A percentile compares a stretch with the other conserved stretches of the same genome.
These are phyloP conservation scores for Mariannaea elegans DNA, from an alignment of 2,329 filamentous ascomycete genomes.

Conservation along the genomic window DNA sequence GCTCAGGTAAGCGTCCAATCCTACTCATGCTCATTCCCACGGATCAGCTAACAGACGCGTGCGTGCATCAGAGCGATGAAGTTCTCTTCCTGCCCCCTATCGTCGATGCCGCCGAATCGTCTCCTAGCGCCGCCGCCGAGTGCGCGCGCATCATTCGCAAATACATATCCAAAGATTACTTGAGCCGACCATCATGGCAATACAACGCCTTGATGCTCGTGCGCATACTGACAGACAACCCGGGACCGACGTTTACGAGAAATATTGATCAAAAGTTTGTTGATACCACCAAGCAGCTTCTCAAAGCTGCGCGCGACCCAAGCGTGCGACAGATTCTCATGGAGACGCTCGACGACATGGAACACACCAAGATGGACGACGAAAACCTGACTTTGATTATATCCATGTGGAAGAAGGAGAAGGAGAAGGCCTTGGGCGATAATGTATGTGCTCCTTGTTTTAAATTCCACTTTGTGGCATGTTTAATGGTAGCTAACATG, in stretches of 20 bases:
- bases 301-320: slow-evolving; percentile 75
- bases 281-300: slow-evolving; percentile 75
- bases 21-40: background rate
- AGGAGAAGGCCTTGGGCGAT: slow-evolving; percentile 68
- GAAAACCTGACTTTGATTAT: slow-evolving; percentile 76
- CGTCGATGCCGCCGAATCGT: slow-evolving; percentile 94
- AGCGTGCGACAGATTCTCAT: slow-evolving; percentile 86
- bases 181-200: slow-evolving; percentile 73
- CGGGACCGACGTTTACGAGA: slow-evolving; percentile 87
- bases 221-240: slow-evolving; percentile 91
- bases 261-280: slow-evolving; percentile 89
- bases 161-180: slow-evolving; percentile 79
- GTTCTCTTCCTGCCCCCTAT: slow-evolving; percentile 92
- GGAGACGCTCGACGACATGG: slow-evolving; percentile 84
- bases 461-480: too few relatives aligned
- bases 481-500: slow-evolving; percentile 22
- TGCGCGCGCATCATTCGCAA: slow-evolving; percentile 84
- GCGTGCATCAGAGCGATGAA: slow-evolving; percentile 75
- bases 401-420: slow-evolving; percentile 91
- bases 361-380: slow-evolving; percentile 76
- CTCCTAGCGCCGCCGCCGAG: slow-evolving; percentile 82
- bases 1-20: slow-evolving; percentile 55
- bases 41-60: slow-evolving; percentile 12
- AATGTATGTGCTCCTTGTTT: slow-evolving; percentile 51
- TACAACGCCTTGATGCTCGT: slow-evolving; percentile 98